Conservation (phyloP, 2,329 filamentous ascomycete species). For the Verticillium klebahnii region DNA sequence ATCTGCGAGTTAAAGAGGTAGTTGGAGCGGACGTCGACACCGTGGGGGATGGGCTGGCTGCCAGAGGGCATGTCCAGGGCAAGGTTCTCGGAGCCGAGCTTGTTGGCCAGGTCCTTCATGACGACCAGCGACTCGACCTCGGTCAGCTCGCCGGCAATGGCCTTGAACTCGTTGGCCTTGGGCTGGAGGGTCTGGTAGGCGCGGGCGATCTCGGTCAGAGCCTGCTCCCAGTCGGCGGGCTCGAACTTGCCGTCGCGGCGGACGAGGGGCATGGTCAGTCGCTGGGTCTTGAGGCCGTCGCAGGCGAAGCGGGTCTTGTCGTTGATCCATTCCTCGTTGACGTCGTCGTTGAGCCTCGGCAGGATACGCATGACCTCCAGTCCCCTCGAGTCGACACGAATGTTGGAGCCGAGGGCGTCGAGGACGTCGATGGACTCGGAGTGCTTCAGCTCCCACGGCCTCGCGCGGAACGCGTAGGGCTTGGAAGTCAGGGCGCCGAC, state of each 20-base stretch:
- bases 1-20: slow-evolving; percentile 97
- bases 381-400: slow-evolving; percentile 87
- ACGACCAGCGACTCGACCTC: slow-evolving; percentile 93
- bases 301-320: slow-evolving; percentile 97
- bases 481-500: slow-evolving; percentile 96
- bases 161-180: slow-evolving; percentile 93
- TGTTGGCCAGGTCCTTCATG: slow-evolving; percentile 96
- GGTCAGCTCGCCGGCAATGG: slow-evolving; percentile 82
- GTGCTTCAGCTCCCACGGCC: slow-evolving; percentile 96
- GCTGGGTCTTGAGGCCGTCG: slow-evolving; percentile 93
- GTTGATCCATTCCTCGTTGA: slow-evolving; percentile 99
- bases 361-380: slow-evolving; percentile 94
- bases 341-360: slow-evolving; percentile 90
- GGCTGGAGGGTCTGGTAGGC: slow-evolving; percentile 77
- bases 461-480: slow-evolving; percentile 93
- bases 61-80: slow-evolving; percentile 87
- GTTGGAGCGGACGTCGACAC: slow-evolving; percentile 88
- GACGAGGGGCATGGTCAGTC: slow-evolving; percentile 87
- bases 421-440: slow-evolving; percentile 94
- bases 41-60: slow-evolving; percentile 80
- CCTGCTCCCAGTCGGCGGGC: slow-evolving; percentile 93
- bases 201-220: slow-evolving; percentile 77
- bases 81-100: slow-evolving; percentile 91
- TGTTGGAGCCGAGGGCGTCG: slow-evolving; percentile 89
- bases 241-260: slow-evolving; percentile 87